Evolutionary conservation across 192 early-diverging fungal genomes (phyloP), one percentile per base, ranked within the genome.

Genomic region (Coemansia sp.): DNA sequence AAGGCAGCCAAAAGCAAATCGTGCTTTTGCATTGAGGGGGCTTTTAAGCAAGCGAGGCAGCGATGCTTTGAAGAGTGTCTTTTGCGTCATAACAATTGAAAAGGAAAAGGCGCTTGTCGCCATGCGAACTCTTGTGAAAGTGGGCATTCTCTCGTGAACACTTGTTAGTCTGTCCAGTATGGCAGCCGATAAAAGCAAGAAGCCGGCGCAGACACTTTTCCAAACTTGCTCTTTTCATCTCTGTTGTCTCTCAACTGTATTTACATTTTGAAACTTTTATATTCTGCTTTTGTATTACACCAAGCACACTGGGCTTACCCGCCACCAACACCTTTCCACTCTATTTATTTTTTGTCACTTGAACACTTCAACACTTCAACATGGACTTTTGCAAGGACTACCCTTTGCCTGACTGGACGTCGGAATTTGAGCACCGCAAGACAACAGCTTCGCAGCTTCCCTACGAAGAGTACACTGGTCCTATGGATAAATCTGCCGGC

Each of bases 401-500:
- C 25, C 50, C 50, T 12, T 19, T 53, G 23, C 50, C 50, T 27
- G 50, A 53, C 50, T 53, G 50, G 50, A 25, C 25, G 1, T 53
- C 12, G 12, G 25, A 12, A 3, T 53, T 53, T 53, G 50, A 53
- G 21, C 9, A 21, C 1, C 50, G 50, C 5, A 44, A 44, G 50
- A 55, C 29, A 6, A 10, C 12, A 6, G 8, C 3, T 4, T 57
- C 69, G 14, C 23, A 15, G 32, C 41, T 55, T 15, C 46, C 66
- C 1, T 73, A 73, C 50, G 31, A 60, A 9, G 50, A 46, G 37
- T 64, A 36, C 27, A 29, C 42, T 8, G 53, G 31, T 4, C 15
- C 38, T 4, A 38, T 85, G 36, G 84, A 89, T 65, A 75, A 63
- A 10, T 77, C 84, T 3, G 64, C 63, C 23, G 80, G 75, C 27